Percentiles rank a stretch among this genome's conserved stretches.
Conservation (phyloP, 176 grass and related monocot species). For the Neostapfia colusana region DNA sequence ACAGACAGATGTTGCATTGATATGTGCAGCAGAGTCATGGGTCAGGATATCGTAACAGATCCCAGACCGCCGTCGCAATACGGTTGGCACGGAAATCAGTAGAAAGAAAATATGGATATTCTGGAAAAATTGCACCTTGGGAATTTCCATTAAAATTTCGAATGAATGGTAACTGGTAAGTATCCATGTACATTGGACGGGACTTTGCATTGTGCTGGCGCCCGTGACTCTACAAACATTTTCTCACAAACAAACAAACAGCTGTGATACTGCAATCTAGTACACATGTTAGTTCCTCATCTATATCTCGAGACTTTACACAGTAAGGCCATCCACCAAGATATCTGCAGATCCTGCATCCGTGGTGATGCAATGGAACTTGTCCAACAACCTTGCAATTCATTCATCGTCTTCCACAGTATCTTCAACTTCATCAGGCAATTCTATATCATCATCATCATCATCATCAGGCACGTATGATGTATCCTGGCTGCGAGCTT, state of each 20-base stretch:
- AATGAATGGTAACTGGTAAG: neutral
- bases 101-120: neutral
- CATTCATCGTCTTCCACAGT: conserved; percentile 34
- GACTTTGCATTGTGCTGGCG: neutral
- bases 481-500: conserved; percentile 29
- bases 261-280: neutral
- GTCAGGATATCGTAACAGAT: neutral
- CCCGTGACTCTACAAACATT: neutral
- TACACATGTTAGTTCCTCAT: conserved; percentile 31
- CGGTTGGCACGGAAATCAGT: neutral
- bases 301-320: neutral
- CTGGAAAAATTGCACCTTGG: neutral
- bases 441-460: conserved; percentile 48
- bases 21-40: neutral
- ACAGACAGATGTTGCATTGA: too few relatives aligned
- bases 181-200: neutral
- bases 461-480: conserved; percentile 27
- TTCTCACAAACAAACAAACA: neutral
- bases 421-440: conserved; percentile 58
- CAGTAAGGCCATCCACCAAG: neutral
- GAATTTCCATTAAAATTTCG: neutral
- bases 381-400: conserved; percentile 3
- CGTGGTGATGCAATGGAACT: conserved; percentile 1
- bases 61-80: neutral
- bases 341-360: conserved; percentile 1